Evolutionary conservation across 768 basidiomycete genomes (phyloP).

Genomic region (Ramaria rubella): DNA sequence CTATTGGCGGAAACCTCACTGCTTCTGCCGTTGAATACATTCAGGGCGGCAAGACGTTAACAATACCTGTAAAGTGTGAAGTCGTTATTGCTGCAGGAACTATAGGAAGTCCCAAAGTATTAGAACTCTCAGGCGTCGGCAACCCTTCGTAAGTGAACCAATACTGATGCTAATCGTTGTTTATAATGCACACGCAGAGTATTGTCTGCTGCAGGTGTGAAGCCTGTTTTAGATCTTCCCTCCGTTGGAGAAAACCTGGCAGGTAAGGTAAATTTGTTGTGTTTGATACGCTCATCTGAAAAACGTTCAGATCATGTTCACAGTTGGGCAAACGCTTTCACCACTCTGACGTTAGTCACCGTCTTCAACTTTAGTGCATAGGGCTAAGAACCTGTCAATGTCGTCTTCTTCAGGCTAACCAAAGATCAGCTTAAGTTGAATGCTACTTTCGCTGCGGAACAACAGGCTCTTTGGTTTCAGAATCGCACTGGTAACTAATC

Average conservation of each 20-base stretch:
- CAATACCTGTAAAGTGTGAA: constrained; percentile 33
- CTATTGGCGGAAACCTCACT: background rate
- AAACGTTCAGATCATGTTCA: constrained; percentile 11
- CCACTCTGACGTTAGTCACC: constrained; percentile 8
- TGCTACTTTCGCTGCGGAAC: constrained; percentile 9
- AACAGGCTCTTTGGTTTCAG: constrained; percentile 11
- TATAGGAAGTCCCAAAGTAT: constrained; percentile 19
- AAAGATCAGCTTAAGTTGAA: constrained; percentile 4
- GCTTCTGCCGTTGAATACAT: constrained; percentile 7
- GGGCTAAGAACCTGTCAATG: background rate
- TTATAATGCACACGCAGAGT: constrained; percentile 22
- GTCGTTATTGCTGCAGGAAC: constrained; percentile 25
- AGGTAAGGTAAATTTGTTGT: background rate
- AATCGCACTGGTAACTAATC: constrained; percentile 6
- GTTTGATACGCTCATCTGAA: background rate
- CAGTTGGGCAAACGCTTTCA: constrained; percentile 11
- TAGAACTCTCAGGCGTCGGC: constrained; percentile 37
- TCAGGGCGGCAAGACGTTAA: constrained; percentile 19
- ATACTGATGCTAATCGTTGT: constrained; percentile 15
- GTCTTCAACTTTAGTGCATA: background rate
- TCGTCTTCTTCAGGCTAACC: background rate
- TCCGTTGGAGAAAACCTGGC: constrained; percentile 10
- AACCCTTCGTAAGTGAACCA: constrained; percentile 16
- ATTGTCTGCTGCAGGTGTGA: background rate
- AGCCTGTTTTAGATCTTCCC: constrained; percentile 5